A percentile compares a stretch with the other conserved stretches of the same genome.
These are phyloP conservation scores for Brettanomyces sp. DNA, from an alignment of 805 yeast species.

Conservation along the genomic window DNA sequence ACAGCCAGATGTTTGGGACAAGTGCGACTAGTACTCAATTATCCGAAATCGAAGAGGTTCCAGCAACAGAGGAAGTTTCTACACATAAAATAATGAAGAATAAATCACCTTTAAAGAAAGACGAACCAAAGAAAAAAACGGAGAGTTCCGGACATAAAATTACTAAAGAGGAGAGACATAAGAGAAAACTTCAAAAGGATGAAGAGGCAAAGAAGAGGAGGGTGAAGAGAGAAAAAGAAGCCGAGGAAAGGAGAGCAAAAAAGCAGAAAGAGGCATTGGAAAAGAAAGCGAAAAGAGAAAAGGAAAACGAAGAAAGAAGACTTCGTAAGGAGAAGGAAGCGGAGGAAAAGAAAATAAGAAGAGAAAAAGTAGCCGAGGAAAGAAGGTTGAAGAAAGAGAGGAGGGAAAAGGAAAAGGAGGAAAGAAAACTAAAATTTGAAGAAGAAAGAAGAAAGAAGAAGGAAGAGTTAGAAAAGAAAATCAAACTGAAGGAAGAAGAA, in stretches of 20 bases:
- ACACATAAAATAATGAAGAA: too few species aligned
- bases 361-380: constrained; percentile 15
- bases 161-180: neutral
- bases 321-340: constrained; percentile 7
- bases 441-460: constrained; percentile 23
- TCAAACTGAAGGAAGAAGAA: constrained; percentile 10
- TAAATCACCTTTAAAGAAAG: neutral
- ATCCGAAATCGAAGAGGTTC: too few species aligned
- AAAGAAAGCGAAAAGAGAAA: constrained; percentile 6
- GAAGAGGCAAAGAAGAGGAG: neutral
- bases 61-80: too few species aligned
- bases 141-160: neutral
- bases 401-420: constrained; percentile 20
- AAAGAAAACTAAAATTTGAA: constrained; percentile 17
- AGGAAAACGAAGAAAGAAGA: constrained; percentile 9
- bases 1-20: neutral
- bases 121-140: neutral
- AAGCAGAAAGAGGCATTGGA: constrained; percentile 7
- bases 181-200: neutral
- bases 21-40: neutral
- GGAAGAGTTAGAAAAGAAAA: constrained; percentile 20
- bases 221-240: constrained; percentile 4
- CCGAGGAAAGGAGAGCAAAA: constrained; percentile 2
- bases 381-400: constrained; percentile 19
- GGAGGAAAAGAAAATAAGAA: constrained; percentile 9